Conservation (phyloP, 345 rosid genomes). For the Populus euphratica region DNA sequence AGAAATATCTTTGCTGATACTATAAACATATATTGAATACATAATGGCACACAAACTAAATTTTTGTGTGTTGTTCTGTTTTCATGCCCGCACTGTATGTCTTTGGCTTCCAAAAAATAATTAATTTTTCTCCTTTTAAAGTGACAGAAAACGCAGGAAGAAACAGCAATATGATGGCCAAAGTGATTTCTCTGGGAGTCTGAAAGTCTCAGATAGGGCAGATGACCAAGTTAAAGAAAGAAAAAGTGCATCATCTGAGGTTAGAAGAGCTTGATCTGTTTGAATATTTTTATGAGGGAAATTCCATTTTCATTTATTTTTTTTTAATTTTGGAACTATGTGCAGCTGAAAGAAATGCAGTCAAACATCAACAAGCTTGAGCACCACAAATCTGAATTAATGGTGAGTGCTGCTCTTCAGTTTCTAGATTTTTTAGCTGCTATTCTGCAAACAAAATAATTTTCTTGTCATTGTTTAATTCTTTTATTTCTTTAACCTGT, state of each 20-base stretch:
- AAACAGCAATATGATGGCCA: conserved; percentile 47
- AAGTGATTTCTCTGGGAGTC: conserved; percentile 54
- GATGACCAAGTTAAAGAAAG: conserved; percentile 49
- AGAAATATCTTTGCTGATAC: neutral
- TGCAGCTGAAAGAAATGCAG: conserved; percentile 64
- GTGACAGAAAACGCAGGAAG: conserved; percentile 56
- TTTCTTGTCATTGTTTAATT: neutral
- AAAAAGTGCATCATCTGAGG: conserved; percentile 51
- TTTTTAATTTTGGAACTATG: conserved; percentile 14
- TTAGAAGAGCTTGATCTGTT: conserved; percentile 29
- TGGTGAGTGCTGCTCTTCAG: conserved; percentile 35
- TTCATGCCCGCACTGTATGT: neutral
- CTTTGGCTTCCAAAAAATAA: neutral
- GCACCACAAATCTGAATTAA: conserved; percentile 45
- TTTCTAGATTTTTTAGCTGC: neutral
- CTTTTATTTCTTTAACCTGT: neutral
- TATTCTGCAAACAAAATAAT: neutral
- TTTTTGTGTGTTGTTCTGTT: neutral
- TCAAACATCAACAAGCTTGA: conserved; percentile 49
- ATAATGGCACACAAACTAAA: neutral
- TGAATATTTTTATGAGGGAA: neutral
- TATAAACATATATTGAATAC: neutral
- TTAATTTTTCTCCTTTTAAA: conserved; percentile 14
- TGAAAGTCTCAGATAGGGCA: conserved; percentile 44
- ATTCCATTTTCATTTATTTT: neutral